These are phyloP conservation scores for Diospyros kaki DNA, from an alignment of 148 eudicot genomes.

Conservation along the genomic window DNA sequence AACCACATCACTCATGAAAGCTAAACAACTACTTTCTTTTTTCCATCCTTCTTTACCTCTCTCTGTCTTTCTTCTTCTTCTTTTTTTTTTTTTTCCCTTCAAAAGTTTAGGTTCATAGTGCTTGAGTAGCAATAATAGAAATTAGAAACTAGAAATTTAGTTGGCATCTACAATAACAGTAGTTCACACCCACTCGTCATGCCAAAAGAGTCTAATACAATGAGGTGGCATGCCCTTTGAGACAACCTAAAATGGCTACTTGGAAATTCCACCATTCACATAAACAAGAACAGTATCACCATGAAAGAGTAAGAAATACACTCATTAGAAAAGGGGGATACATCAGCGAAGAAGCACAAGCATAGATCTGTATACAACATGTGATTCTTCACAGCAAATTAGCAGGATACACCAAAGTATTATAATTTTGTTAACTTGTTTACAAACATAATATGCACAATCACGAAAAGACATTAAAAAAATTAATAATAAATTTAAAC, in stretches of 20 bases:
- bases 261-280: background rate
- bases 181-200: background rate
- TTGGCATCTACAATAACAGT: background rate
- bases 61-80: background rate
- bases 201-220: background rate
- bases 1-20: slow-evolving; percentile 3
- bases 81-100: slow-evolving; percentile 3
- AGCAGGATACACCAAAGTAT: no score
- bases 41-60: background rate
- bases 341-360: background rate
- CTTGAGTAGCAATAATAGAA: background rate
- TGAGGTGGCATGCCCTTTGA: background rate
- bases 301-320: background rate
- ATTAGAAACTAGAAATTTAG: background rate
- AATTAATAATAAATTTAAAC: no score
- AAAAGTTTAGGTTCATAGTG: background rate
- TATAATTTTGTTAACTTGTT: no score
- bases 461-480: no score
- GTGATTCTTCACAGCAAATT: no score
- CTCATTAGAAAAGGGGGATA: background rate
- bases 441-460: no score
- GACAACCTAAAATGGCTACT: background rate
- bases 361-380: no score
- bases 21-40: background rate
- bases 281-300: background rate